Percentiles rank a stretch among this genome's conserved stretches.
Evolutionary conservation across 1,139 yeast species (phyloP).

Genomic region (Protomyces gravidus): DNA sequence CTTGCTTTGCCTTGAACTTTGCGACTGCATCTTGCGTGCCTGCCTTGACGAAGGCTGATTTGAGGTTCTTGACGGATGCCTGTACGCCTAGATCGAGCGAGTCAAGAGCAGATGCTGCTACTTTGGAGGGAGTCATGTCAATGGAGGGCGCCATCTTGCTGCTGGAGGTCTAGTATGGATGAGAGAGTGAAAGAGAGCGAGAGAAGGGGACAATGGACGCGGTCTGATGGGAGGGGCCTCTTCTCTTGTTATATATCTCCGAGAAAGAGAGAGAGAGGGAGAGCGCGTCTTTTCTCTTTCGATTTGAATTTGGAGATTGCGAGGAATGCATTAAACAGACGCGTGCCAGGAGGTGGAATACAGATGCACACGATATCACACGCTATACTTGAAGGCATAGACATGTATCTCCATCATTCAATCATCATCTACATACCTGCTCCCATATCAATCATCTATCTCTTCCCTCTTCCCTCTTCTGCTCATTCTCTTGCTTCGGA

Average conservation of each 20-base stretch:
- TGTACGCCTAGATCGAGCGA: slow-evolving; percentile 19
- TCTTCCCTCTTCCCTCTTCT: background rate
- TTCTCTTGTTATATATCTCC: background rate
- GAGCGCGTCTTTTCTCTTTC: background rate
- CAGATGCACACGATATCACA: too few species aligned
- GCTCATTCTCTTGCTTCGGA: background rate
- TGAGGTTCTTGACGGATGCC: slow-evolving; percentile 22
- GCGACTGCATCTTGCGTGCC: slow-evolving; percentile 22
- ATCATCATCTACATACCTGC: background rate
- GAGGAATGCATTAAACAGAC: background rate
- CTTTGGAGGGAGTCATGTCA: slow-evolving; percentile 25
- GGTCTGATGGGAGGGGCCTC: background rate
- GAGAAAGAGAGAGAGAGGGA: background rate
- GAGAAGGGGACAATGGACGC: background rate
- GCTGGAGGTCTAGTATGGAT: background rate
- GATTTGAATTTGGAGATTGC: background rate
- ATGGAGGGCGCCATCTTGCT: slow-evolving; percentile 21
- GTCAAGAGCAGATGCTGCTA: slow-evolving; percentile 20
- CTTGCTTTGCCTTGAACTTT: slow-evolving; percentile 25
- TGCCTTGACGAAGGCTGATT: slow-evolving; percentile 21
- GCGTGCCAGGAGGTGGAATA: background rate
- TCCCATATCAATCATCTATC: background rate
- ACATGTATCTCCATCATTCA: background rate
- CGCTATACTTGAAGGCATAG: too few species aligned
- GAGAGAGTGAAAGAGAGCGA: background rate